These are phyloP conservation scores for Crithidia expoeki DNA, from an alignment of 208 protist species.

Conservation along the genomic window DNA sequence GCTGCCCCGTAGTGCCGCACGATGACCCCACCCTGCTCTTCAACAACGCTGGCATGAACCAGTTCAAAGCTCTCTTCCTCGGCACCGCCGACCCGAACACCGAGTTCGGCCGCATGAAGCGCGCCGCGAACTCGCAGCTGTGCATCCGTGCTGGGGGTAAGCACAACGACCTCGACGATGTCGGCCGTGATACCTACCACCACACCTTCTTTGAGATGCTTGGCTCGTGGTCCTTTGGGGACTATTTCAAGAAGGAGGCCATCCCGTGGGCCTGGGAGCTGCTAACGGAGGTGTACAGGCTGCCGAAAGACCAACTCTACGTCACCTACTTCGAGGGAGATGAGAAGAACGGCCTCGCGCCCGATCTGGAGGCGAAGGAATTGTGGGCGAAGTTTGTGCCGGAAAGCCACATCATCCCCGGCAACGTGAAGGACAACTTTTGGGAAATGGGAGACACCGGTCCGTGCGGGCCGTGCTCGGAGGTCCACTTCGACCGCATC, in stretches of 20 bases:
- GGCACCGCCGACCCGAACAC: conserved; percentile 95
- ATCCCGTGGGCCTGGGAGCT: conserved; percentile 98
- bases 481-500: conserved; percentile 99
- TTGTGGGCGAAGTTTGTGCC: conserved; percentile 96
- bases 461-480: conserved; percentile 98
- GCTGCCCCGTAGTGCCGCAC: conserved; percentile 94
- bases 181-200: conserved; percentile 99
- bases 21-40: conserved; percentile 99
- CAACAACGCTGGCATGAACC: conserved; percentile 98
- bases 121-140: conserved; percentile 98
- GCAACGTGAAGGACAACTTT: conserved; percentile 98
- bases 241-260: conserved; percentile 99
- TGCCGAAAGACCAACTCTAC: conserved; percentile 96
- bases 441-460: conserved; percentile 99
- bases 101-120: conserved; percentile 92
- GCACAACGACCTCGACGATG: conserved; percentile 99
- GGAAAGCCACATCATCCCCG: conserved; percentile 88
- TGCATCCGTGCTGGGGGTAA: conserved; percentile 99
- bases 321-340: conserved; percentile 98
- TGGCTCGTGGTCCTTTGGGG: conserved; percentile 99
- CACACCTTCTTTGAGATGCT: conserved; percentile 99
- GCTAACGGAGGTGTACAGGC: conserved; percentile 95
- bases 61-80: conserved; percentile 98
- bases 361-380: conserved; percentile 93
- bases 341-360: conserved; percentile 78